Base-by-base conservation (phyloP, 139 green algal species). In the Picochlorum sp. region DNA sequence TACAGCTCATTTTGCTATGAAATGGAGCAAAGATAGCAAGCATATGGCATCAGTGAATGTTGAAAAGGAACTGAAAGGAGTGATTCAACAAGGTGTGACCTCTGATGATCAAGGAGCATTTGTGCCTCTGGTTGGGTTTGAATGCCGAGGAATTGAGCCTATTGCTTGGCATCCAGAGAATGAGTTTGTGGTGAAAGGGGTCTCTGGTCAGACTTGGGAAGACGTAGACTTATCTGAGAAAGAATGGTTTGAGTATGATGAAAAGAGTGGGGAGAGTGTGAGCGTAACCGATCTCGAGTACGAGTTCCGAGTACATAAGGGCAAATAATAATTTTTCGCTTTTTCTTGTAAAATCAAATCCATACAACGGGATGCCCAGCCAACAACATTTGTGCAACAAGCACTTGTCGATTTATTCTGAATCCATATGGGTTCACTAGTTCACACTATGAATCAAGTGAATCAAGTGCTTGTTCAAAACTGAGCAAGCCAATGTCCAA, bases 161-260 rank as follows among this genome's bases (percentile, higher is more conserved):
- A 76, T 82, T 8, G 68, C 40, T 22, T 91, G 69, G 62, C 57
- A 73, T 32, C 79, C 73, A 18, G n/a, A 58, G 62, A 68, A 65
- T 53, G 63, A 58, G 3, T 80, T 80, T 53, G 22, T 50, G 24
- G 59, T 73, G 12, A 57, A 77, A 31, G 69, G 33, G 2, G 53
- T 52, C 16, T 74, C 71, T 43, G 68, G 65, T 20, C 50, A 54
- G 25, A 33, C 67, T 18, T 36, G 26, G 26, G 44, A 72, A 22
- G 67, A 74, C 10, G 67, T 83, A 14, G 64, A 80, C 36, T 55
- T 80, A 16, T 68, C 51, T 29, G 72, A 79, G n/a, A 35, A 39
- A 5, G 85, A 90, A 36, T 94, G 85, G 85, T 69, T 45, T 13
- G 85, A 94, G 16, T 94, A 85, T 63, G 82, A 89, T 62, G 85